Conservation (phyloP, 75 land plant genomes). For the Chamaecyparis obtusa region DNA sequence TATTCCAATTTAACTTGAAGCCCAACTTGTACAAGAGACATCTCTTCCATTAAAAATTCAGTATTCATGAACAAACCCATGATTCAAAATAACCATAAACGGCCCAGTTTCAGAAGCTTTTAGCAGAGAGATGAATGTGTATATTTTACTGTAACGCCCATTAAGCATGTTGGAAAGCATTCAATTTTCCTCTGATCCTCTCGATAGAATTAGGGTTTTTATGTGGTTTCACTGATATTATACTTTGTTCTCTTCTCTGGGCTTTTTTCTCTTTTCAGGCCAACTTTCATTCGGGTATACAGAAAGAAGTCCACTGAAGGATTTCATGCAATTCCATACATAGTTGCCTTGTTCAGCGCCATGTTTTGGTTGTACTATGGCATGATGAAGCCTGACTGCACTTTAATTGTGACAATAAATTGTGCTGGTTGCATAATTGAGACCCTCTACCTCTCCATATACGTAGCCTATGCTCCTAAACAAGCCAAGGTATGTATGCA, state of each 20-base stretch:
- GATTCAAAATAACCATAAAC: too few relatives aligned
- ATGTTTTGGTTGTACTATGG: constrained; percentile 53
- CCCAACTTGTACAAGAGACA: too few relatives aligned
- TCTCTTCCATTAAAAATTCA: too few relatives aligned
- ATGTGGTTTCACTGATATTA: not conserved
- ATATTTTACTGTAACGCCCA: too few relatives aligned
- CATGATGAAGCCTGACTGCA: constrained; percentile 19
- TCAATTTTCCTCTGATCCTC: not conserved
- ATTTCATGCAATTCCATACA: constrained; percentile 53
- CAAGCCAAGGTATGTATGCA: constrained; percentile 29
- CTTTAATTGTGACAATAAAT: constrained; percentile 53
- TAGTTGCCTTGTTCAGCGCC: constrained; percentile 43
- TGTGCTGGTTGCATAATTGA: constrained; percentile 44
- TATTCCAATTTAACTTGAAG: too few relatives aligned
- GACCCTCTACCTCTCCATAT: constrained; percentile 42
- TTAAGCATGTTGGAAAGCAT: too few relatives aligned
- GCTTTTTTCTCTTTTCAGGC: constrained; percentile 25
- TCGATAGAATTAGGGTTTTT: not conserved
- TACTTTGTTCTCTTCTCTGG: not conserved
- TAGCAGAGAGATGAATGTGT: too few relatives aligned
- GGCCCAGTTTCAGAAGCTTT: too few relatives aligned
- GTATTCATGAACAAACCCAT: too few relatives aligned
- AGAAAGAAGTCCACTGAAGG: constrained; percentile 51
- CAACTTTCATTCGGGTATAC: constrained; percentile 49
- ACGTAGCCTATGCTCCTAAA: constrained; percentile 38